These are phyloP conservation scores for Pleurotus sapidus DNA, from an alignment of 768 basidiomycete species.

Conservation along the genomic window DNA sequence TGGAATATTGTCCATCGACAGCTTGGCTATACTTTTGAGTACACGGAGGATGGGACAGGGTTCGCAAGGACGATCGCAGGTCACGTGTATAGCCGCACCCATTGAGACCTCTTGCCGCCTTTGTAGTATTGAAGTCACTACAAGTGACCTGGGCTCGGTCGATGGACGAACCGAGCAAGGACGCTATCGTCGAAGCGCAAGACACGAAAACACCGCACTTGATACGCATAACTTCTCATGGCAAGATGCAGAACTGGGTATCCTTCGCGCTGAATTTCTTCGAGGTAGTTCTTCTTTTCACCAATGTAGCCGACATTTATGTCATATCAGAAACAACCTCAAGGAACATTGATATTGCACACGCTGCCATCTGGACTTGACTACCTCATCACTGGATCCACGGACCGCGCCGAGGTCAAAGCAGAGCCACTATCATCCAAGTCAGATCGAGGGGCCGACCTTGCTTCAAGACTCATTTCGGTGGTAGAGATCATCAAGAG, in stretches of 20 bases:
- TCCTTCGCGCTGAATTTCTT: conserved; percentile 51
- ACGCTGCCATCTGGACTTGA: neutral
- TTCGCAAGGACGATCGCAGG: too few relatives aligned
- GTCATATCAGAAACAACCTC: too few relatives aligned
- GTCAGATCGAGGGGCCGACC: conserved; percentile 26
- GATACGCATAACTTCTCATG: conserved; percentile 54
- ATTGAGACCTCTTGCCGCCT: too few relatives aligned
- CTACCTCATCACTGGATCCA: too few relatives aligned
- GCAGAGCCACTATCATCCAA: neutral
- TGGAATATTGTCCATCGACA: too few relatives aligned
- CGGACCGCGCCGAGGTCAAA: too few relatives aligned
- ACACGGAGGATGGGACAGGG: too few relatives aligned
- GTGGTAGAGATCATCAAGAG: conserved; percentile 86
- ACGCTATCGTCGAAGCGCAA: too few relatives aligned
- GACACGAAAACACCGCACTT: conserved; percentile 17
- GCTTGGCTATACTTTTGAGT: too few relatives aligned
- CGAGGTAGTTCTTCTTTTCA: conserved; percentile 33
- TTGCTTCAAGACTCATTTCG: conserved; percentile 64
- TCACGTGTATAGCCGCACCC: too few relatives aligned
- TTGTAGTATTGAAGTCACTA: too few relatives aligned
- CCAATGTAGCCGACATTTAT: neutral
- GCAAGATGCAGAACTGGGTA: conserved; percentile 54
- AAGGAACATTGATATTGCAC: conserved; percentile 1
- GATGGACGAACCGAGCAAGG: neutral
- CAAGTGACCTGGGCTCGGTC: too few relatives aligned